phyloP scores from a whole-genome alignment of 306 rosid species.

The Benincasa hispida region DNA sequence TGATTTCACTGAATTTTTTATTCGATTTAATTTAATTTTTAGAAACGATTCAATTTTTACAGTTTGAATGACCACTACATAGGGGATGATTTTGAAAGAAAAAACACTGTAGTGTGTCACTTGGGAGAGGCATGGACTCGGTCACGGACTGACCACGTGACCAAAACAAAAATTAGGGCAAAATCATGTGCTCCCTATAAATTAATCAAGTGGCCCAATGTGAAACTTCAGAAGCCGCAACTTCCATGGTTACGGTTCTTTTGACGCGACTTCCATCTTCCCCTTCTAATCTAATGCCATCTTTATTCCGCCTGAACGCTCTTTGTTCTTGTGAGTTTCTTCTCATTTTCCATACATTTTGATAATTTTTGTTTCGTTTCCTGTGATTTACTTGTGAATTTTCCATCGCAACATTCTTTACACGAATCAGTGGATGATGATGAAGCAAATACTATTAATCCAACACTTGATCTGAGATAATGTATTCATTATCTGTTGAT shows the following conservation, averaged over 20 bases:
- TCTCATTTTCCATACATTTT: background rate
- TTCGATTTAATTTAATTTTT: no score
- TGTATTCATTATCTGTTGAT: background rate
- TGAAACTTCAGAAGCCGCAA: background rate
- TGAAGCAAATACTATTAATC: background rate
- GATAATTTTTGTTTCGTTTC: no score
- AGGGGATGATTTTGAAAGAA: no score
- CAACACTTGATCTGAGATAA: conserved; percentile 13
- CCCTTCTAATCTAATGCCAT: no score
- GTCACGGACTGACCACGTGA: background rate
- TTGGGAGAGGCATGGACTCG: background rate
- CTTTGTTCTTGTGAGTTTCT: background rate
- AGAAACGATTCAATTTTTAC: no score
- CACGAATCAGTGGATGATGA: background rate
- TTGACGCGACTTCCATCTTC: background rate
- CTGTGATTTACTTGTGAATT: background rate
- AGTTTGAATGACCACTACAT: no score
- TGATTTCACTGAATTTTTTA: no score
- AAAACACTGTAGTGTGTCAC: background rate
- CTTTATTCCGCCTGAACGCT: background rate
- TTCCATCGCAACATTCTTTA: background rate
- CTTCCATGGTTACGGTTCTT: background rate
- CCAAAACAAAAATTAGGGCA: background rate
- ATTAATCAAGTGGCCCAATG: background rate
- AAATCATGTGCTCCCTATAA: background rate